Conservation (phyloP, 2,329 filamentous ascomycete species). For the Epichloe typhina region DNA sequence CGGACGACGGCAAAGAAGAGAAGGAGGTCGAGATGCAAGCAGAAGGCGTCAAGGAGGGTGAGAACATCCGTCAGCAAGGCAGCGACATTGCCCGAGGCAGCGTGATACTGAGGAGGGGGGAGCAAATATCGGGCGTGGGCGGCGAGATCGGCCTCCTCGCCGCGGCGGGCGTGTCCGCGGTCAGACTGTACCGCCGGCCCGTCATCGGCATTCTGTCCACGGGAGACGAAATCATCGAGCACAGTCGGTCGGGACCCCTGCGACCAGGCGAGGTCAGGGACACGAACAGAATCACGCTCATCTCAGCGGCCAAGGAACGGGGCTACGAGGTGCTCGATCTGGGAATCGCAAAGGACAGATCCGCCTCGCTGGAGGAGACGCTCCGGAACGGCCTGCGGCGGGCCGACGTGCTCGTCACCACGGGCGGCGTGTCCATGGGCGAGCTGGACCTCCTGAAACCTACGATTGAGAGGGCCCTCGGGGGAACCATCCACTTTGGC, state of each 20-base stretch:
- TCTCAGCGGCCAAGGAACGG: conserved; percentile 61
- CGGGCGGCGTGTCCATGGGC: conserved; percentile 93
- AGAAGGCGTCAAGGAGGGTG: conserved; percentile 57
- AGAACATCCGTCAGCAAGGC: conserved; percentile 85
- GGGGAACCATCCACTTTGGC: conserved; percentile 94
- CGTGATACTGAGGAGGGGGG: conserved; percentile 65
- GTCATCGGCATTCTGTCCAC: conserved; percentile 81
- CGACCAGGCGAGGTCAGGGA: conserved; percentile 79
- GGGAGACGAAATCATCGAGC: conserved; percentile 82
- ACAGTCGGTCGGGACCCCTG: conserved; percentile 49
- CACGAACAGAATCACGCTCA: conserved; percentile 78
- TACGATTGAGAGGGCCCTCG: conserved; percentile 79
- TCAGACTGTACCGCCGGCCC: conserved; percentile 63
- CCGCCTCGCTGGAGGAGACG: conserved; percentile 60
- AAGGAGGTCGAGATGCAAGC: conserved; percentile 78
- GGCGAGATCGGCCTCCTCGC: conserved; percentile 86
- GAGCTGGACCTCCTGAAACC: conserved; percentile 94
- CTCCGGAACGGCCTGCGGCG: conserved; percentile 61
- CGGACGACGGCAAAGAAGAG: conserved; percentile 73
- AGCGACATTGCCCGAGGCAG: conserved; percentile 66
- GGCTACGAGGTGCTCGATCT: conserved; percentile 74
- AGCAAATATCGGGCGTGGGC: conserved; percentile 72
- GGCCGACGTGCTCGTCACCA: conserved; percentile 78
- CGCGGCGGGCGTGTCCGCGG: conserved; percentile 61
- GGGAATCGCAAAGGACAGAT: conserved; percentile 67